Percentiles rank a stretch among this genome's conserved stretches.
Evolutionary conservation across 306 rosid genomes (phyloP).

Genomic region (Prunus mongolica): DNA sequence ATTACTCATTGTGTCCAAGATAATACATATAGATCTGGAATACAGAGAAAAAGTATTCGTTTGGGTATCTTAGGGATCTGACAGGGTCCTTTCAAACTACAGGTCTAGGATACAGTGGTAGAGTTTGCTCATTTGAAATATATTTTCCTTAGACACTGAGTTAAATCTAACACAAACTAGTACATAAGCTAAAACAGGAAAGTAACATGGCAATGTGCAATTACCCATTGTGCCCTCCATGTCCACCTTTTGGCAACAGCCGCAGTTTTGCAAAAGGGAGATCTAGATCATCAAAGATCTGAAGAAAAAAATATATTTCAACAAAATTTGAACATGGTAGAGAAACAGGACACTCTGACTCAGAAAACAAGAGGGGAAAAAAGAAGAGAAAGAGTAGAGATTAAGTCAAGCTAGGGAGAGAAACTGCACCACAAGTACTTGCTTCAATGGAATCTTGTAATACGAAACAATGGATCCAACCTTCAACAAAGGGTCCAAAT

Average conservation of each 20-base stretch:
- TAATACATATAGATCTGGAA: too few species aligned
- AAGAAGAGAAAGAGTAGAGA: background rate
- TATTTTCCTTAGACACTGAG: background rate
- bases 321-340: background rate
- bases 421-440: slow-evolving; percentile 79
- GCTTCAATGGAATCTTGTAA: slow-evolving; percentile 88
- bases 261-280: slow-evolving; percentile 83
- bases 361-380: background rate
- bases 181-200: slow-evolving; percentile 1
- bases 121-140: background rate
- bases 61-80: background rate
- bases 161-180: background rate
- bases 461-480: slow-evolving; percentile 84
- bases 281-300: slow-evolving; percentile 93
- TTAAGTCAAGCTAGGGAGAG: slow-evolving; percentile 9
- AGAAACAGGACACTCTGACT: slow-evolving; percentile 15
- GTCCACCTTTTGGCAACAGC: slow-evolving; percentile 95
- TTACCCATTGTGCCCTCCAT: slow-evolving; percentile 98
- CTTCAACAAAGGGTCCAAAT: slow-evolving; percentile 43
- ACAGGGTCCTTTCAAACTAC: background rate
- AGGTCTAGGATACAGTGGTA: background rate
- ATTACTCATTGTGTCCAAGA: background rate
- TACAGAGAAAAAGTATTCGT: background rate
- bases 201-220: background rate
- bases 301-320: slow-evolving; percentile 18